Percentiles rank a stretch among this genome's conserved stretches.
Evolutionary conservation across 2,329 filamentous ascomycete genomes (phyloP).

Genomic region (Talaromyces sp.): DNA sequence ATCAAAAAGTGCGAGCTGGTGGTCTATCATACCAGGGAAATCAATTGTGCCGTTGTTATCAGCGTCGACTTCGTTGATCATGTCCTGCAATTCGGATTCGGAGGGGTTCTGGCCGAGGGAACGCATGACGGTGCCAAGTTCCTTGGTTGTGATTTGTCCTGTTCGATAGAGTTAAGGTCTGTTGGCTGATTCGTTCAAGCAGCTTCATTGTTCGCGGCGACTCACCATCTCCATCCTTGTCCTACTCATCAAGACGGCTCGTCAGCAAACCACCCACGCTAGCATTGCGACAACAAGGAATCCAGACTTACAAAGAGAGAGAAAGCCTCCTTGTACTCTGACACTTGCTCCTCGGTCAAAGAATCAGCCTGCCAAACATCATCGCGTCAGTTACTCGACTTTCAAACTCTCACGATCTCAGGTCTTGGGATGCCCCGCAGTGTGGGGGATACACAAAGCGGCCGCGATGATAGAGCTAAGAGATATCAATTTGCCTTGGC

Average conservation of each 20-base stretch:
- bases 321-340: conserved; percentile 99
- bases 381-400: conserved; percentile 25
- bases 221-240: conserved; percentile 90
- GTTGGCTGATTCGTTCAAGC: background rate
- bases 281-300: background rate
- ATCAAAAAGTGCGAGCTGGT: too few species aligned
- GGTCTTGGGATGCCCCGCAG: conserved; percentile 30
- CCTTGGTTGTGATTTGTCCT: conserved; percentile 92
- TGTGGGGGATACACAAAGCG: conserved; percentile 27
- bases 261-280: conserved; percentile 6
- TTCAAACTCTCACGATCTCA: conserved; percentile 4
- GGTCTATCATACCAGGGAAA: conserved; percentile 67
- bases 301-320: conserved; percentile 88
- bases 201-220: conserved; percentile 29
- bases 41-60: conserved; percentile 93
- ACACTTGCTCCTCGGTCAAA: conserved; percentile 99
- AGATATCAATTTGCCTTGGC: background rate
- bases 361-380: conserved; percentile 73
- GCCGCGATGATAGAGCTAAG: background rate
- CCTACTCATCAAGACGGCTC: conserved; percentile 49
- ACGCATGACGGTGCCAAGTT: conserved; percentile 86
- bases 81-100: conserved; percentile 85
- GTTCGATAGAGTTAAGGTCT: conserved; percentile 12
- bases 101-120: conserved; percentile 86
- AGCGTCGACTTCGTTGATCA: conserved; percentile 91